phyloP scores from a whole-genome alignment of 1,284 basidiomycete genomes.

The Ustilago tritici region DNA sequence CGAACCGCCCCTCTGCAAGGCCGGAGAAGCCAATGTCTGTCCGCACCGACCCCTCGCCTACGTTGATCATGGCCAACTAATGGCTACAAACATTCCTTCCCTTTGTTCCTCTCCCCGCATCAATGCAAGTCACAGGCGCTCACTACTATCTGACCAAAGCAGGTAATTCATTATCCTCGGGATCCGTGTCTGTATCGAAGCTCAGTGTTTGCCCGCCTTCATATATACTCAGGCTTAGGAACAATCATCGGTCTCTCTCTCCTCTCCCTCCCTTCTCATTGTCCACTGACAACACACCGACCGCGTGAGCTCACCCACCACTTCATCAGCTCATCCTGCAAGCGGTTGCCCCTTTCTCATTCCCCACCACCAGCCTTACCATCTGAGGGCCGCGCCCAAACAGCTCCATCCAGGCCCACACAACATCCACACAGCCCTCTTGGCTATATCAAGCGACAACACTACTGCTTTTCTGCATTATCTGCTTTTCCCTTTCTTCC shows the following conservation, averaged over 20 bases:
- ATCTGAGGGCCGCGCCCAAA: background rate
- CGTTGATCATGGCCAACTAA: background rate
- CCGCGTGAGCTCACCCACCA: background rate
- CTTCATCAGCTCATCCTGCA: slow-evolving; percentile 6
- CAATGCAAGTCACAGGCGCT: background rate
- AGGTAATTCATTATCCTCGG: background rate
- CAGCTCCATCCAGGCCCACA: slow-evolving; percentile 5
- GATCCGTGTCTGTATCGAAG: background rate
- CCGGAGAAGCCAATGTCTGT: background rate
- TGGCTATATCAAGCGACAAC: background rate
- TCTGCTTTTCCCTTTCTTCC: background rate
- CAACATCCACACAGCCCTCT: background rate
- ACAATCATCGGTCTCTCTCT: background rate
- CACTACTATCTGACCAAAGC: too few species aligned
- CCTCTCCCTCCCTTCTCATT: background rate
- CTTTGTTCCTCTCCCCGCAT: background rate
- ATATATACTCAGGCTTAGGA: background rate
- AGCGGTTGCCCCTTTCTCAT: background rate
- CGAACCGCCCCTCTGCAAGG: background rate
- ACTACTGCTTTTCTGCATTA: background rate
- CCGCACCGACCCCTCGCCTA: slow-evolving; percentile 7
- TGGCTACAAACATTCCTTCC: background rate
- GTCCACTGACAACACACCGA: background rate
- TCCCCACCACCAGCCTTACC: background rate
- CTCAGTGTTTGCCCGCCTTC: slow-evolving; percentile 8